phyloP scores from a whole-genome alignment of 1,284 basidiomycete genomes.

The Puccinia horiana region DNA sequence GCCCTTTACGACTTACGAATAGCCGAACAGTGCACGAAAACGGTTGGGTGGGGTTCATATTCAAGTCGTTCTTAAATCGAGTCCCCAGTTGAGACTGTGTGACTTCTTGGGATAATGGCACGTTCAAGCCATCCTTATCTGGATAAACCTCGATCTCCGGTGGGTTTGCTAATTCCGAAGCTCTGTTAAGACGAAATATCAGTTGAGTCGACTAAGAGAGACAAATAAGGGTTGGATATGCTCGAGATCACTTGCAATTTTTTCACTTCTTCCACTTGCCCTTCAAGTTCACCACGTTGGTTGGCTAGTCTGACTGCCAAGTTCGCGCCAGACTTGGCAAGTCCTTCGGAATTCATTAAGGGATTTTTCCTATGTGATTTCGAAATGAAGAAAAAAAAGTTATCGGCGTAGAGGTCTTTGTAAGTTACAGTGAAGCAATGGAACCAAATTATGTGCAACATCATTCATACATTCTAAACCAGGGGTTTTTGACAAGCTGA shows the following conservation, averaged over 20 bases:
- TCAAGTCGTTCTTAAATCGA: constrained; percentile 32
- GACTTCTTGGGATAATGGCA: constrained; percentile 43
- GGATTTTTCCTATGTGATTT: constrained; percentile 26
- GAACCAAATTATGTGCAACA: not conserved
- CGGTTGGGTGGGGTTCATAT: constrained; percentile 42
- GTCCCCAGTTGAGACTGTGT: constrained; percentile 32
- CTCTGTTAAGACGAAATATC: not conserved
- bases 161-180: constrained; percentile 25
- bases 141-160: not conserved
- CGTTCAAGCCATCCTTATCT: not conserved
- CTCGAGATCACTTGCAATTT: constrained; percentile 17
- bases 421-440: not conserved
- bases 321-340: constrained; percentile 19
- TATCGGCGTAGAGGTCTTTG: not conserved
- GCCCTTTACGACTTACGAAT: constrained; percentile 17
- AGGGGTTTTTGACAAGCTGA: constrained; percentile 73
- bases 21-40: constrained; percentile 47
- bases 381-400: not conserved
- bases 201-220: not conserved
- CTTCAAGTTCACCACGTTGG: constrained; percentile 32
- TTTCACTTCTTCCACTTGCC: constrained; percentile 2
- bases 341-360: constrained; percentile 38
- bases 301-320: constrained; percentile 33
- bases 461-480: constrained; percentile 70
- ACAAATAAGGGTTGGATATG: not conserved